Evolutionary conservation across 1,284 basidiomycete genomes (phyloP).

Genomic region (Moesziomyces sp.): DNA sequence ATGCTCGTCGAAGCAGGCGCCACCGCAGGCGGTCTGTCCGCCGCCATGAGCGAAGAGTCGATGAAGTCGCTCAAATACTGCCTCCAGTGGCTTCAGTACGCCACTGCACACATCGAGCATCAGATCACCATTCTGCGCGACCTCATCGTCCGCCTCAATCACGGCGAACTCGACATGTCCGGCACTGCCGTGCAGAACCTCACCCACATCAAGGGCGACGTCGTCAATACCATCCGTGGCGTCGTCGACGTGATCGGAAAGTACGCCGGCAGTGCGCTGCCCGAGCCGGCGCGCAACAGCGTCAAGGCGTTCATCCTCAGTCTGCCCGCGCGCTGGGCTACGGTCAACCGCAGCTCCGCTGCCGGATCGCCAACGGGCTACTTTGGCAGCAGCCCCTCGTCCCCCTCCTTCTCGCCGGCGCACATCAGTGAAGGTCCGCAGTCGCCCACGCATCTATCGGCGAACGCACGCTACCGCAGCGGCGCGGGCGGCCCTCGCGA

Average conservation of each 20-base stretch:
- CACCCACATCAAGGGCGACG: conserved; percentile 79
- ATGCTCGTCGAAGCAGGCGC: conserved; percentile 84
- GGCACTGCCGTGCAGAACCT: conserved; percentile 69
- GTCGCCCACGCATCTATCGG: conserved; percentile 39
- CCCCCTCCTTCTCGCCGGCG: conserved; percentile 58
- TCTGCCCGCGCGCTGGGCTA: conserved; percentile 82
- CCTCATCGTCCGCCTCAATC: conserved; percentile 62
- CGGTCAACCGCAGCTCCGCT: conserved; percentile 52
- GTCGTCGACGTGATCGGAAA: conserved; percentile 87
- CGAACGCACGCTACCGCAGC: conserved; percentile 24
- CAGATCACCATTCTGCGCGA: conserved; percentile 82
- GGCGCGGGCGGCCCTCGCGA: conserved; percentile 34
- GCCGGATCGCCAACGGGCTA: conserved; percentile 32
- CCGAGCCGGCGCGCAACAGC: conserved; percentile 80
- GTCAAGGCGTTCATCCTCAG: conserved; percentile 84
- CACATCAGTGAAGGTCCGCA: conserved; percentile 44
- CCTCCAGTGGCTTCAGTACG: conserved; percentile 87
- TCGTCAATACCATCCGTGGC: conserved; percentile 85
- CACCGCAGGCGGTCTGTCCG: conserved; percentile 76
- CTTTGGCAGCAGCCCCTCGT: conserved; percentile 57
- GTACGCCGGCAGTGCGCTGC: conserved; percentile 84
- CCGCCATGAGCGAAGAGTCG: conserved; percentile 87
- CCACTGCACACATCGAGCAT: conserved; percentile 85
- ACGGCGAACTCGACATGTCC: conserved; percentile 56
- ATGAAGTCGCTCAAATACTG: conserved; percentile 87